Evolutionary conservation across 257 asterid species (phyloP).

Genomic region (Plectranthus barbatus): DNA sequence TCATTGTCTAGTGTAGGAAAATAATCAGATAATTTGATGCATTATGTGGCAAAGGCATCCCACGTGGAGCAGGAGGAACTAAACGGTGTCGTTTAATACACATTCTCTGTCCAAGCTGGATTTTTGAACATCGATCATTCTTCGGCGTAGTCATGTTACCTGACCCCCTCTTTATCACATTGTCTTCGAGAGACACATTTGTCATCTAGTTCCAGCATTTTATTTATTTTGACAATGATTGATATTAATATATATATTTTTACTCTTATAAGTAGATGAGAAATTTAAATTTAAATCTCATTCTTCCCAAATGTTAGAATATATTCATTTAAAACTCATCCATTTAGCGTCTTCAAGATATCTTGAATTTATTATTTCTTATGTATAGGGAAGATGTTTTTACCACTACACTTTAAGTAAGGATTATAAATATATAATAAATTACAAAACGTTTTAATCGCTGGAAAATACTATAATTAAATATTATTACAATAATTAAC

Average conservation of each 20-base stretch:
- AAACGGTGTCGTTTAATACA: not conserved
- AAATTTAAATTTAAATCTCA: too few relatives aligned
- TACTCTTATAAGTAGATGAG: too few relatives aligned
- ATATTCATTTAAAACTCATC: too few relatives aligned
- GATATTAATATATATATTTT: not conserved
- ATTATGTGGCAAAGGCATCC: slow-evolving; percentile 15
- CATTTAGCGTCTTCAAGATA: too few relatives aligned
- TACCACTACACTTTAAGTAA: too few relatives aligned
- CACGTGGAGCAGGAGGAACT: slow-evolving; percentile 9
- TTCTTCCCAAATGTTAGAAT: too few relatives aligned
- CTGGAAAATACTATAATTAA: too few relatives aligned
- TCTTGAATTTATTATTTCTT: too few relatives aligned
- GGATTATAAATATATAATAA: too few relatives aligned
- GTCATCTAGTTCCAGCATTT: slow-evolving; percentile 12
- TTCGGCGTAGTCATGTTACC: slow-evolving; percentile 28
- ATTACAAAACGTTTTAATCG: too few relatives aligned
- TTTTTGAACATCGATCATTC: not conserved
- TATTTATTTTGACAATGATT: slow-evolving; percentile 3
- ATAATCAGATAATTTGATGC: not conserved
- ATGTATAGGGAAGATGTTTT: too few relatives aligned
- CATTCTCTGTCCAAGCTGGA: slow-evolving; percentile 15
- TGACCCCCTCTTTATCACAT: slow-evolving; percentile 29
- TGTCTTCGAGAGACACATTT: slow-evolving; percentile 12
- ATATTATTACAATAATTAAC: too few relatives aligned
- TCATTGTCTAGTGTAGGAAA: not conserved